These are phyloP conservation scores for Coemansia sp. DNA, from an alignment of 192 early-diverging fungal species.

Conservation along the genomic window DNA sequence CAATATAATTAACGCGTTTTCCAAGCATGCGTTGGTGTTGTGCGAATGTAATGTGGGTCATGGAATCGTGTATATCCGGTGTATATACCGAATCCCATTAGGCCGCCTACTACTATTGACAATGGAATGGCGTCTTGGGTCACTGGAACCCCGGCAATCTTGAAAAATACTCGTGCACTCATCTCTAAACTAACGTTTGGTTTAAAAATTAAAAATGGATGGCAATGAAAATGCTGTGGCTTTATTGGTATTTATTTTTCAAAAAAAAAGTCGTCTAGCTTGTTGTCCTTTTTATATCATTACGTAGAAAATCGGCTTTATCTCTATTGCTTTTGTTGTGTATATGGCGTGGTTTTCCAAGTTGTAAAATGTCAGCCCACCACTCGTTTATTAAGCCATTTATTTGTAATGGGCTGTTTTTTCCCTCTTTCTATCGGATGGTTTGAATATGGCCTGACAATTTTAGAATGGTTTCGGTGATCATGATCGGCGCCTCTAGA, in stretches of 20 bases:
- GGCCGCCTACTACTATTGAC: slow-evolving; percentile 10
- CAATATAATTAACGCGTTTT: slow-evolving; percentile 6
- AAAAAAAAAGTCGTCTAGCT: too few relatives aligned
- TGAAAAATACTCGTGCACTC: slow-evolving; percentile 33
- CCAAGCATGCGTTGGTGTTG: slow-evolving; percentile 13
- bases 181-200: too few relatives aligned
- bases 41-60: slow-evolving; percentile 41
- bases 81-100: slow-evolving; percentile 39
- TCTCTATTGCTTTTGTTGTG: too few relatives aligned
- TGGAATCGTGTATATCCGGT: slow-evolving; percentile 42
- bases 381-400: neutral
- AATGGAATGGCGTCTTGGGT: slow-evolving; percentile 44
- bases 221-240: too few relatives aligned
- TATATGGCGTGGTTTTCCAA: too few relatives aligned
- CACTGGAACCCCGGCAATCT: slow-evolving; percentile 39
- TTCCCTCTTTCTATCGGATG: neutral
- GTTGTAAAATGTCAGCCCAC: neutral
- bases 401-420: slow-evolving; percentile 39
- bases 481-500: too few relatives aligned
- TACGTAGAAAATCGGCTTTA: too few relatives aligned
- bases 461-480: neutral
- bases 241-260: too few relatives aligned
- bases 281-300: neutral
- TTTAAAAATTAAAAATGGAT: too few relatives aligned
- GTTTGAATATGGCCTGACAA: neutral